Evolutionary conservation across 2,329 filamentous ascomycete genomes (phyloP), one percentile per base, ranked within the genome.

Genomic region (Aspergillus tubingensis): DNA sequence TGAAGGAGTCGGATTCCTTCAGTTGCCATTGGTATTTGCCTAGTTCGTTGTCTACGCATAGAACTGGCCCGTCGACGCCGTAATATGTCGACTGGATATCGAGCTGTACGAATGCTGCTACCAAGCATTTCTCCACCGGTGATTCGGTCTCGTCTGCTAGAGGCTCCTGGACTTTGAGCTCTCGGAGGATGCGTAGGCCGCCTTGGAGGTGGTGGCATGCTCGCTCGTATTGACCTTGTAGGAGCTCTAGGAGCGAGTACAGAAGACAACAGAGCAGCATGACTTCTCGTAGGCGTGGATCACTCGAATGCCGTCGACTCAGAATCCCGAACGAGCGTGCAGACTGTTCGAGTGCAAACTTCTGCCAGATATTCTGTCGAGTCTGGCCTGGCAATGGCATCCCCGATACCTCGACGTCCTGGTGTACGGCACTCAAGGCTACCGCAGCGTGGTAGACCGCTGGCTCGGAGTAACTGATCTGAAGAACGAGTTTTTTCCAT

Each of bases 401-500:
- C 2, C 44, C 47, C n/a, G 30, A 21, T 36, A 23, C 19, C 19
- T 59, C 51, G 5, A 56, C 43, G 10, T 50, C 51, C 43, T 32
- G 52, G 4, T 59, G 52, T 17, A 55, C 36, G 8, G 58, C 58
- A 25, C 58, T 59, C 6, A 59, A 52, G 19, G 58, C 58, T 6
- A 59, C 44, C 2, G 51, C 43, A 4, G 52, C 52, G 23, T 59
- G 58, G 32, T 55, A 59, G 13, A 59, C 58, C 3, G 58, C 58
- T 13, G 52, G 44, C 3, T 59, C 58, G 8, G 44, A 25, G 49
- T 55, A 44, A 15, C 52, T 43, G 21, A 56, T 56, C 5, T 55
- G 58, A 4, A 59, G 38, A 3, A 49, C 47, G 8, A 59, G 21
- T 7, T 32, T 21, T 3, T 56, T 32, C 58, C 58, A 59, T 5